Evolutionary conservation across 129 eudicot species (phyloP), one percentile per base, ranked within the genome.

Genomic region (Deinandra increscens): DNA sequence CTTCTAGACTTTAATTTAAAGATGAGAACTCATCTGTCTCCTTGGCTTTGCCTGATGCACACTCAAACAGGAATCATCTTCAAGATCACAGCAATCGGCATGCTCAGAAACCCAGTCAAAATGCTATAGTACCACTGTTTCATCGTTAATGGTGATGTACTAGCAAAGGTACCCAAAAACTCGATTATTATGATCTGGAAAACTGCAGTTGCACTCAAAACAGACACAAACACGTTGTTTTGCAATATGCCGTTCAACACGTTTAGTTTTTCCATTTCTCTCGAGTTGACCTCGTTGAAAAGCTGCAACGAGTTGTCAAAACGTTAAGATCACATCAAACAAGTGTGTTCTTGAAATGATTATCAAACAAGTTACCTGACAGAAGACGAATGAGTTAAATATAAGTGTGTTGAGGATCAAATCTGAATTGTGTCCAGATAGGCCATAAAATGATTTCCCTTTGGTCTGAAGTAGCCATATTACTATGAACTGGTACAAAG

Each of bases 321-420:
- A 8, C 46, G 18, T 18, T 26, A 8, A 5, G 13, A 33, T 67
- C 72, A 45, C 10, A 20, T 48, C 1, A 29, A 22, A 22, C 17
- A 11, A 22, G 37, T 55, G 26, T 55, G 62, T 11, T 23, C 0
- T 55, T 55, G 37, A 11, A 23, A 55, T 23, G 12, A 12, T 17
- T 22, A 50, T 6, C 58, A 17, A 12, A 11, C 39, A 62, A 11
- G 37, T 80, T 76, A 93, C 99, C 99, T 93, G 99, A 65, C 99
- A 94, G 76, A 94, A 94, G 81, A 94, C 99, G 45, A 94, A 94
- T 9, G 96, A 76, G 81, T 94, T 94, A 85, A 94, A 89, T 44
- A 94, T 94, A 17, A 94, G 87, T 7, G 99, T 94, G 84, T 94
- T 94, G n/a, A 84, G 90, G 84, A 75, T 67, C 72, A 81, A 43